phyloP scores from a whole-genome alignment of 1,139 yeast genomes.

The Pichia sp. region DNA sequence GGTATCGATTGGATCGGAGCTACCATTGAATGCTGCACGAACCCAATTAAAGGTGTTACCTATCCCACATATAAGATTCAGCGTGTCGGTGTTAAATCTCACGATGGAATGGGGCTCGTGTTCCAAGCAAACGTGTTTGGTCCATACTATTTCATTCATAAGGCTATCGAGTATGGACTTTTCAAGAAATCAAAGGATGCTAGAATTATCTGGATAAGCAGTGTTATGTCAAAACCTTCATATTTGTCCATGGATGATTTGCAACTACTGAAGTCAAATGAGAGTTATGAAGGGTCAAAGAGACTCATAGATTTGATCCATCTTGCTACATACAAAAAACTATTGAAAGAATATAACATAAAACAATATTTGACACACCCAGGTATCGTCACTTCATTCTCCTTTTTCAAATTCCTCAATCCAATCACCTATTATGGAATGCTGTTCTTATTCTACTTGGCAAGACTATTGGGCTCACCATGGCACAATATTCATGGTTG shows the following conservation, averaged over 20 bases:
- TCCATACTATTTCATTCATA: conserved; percentile 76
- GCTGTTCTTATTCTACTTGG: conserved; percentile 77
- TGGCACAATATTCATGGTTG: conserved; percentile 88
- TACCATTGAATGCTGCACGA: conserved; percentile 48
- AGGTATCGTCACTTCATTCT: conserved; percentile 84
- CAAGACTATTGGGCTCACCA: conserved; percentile 73
- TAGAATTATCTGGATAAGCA: conserved; percentile 75
- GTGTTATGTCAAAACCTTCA: conserved; percentile 68
- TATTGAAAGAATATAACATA: conserved; percentile 44
- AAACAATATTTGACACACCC: conserved; percentile 82
- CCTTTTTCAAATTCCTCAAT: conserved; percentile 71
- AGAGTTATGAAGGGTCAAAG: conserved; percentile 90
- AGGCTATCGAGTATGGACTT: conserved; percentile 31
- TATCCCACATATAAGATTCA: conserved; percentile 82
- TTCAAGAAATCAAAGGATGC: conserved; percentile 48
- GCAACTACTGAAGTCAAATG: conserved; percentile 55
- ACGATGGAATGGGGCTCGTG: conserved; percentile 74
- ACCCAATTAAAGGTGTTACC: conserved; percentile 77
- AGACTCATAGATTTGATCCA: conserved; percentile 80
- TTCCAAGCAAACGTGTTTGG: conserved; percentile 96
- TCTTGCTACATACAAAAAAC: conserved; percentile 50
- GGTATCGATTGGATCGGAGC: conserved; percentile 88
- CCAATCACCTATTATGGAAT: conserved; percentile 77
- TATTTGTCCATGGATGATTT: conserved; percentile 68
- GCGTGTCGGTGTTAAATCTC: conserved; percentile 60